Evolutionary conservation across 495 filamentous ascomycete species (phyloP), one percentile per base, ranked within the genome.

Genomic region (Annulohypoxylon moriforme): DNA sequence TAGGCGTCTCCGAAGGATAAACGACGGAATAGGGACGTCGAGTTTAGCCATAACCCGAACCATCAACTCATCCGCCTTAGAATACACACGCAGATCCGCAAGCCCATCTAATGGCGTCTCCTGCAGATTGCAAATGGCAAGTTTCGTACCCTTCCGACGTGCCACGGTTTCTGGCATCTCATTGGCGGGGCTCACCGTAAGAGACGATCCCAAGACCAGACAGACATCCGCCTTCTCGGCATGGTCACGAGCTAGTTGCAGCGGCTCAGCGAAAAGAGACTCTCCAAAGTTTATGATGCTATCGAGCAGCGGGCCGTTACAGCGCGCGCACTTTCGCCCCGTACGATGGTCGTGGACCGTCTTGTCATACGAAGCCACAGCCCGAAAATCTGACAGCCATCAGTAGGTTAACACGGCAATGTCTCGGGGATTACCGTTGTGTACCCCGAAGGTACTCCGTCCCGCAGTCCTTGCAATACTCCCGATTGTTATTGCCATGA

Each of bases 271-370:
- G 1, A 64, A 69, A 1, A 85, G 75, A 8, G 42, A 18, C 64
- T 84, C 82, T 64, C 74, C 76, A 63, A 85, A 84, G 61, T 84
- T 83, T 70, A 83, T 76, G 68, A 84, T 83, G 61, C 61, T 85
- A 60, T 85, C 83, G 22, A 75, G 74, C 1, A 85, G 72, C 2
- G 49, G 42, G 4, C 79, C 80, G 16, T 64, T 61, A 68, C 81
- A 83, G 14, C 59, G 18, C 14, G 72, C 69, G 60, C 81, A 84
- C 59, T 81, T 81, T 5, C 82, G 79, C 9, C 81, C 80, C 2
- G 81, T 85, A 46, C 82, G 81, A 64, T 83, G 83, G 46, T 85
- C 81, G 46, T 76, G 77, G 34, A 81, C 73, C 3, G 78, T 76
- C 53, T 78, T 83, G 25, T 80, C 75, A 71, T 85, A 81, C 1